Percentiles rank a stretch among this genome's conserved stretches.
Evolutionary conservation across 768 basidiomycete genomes (phyloP).

Genomic region (Agrocybe pediades): DNA sequence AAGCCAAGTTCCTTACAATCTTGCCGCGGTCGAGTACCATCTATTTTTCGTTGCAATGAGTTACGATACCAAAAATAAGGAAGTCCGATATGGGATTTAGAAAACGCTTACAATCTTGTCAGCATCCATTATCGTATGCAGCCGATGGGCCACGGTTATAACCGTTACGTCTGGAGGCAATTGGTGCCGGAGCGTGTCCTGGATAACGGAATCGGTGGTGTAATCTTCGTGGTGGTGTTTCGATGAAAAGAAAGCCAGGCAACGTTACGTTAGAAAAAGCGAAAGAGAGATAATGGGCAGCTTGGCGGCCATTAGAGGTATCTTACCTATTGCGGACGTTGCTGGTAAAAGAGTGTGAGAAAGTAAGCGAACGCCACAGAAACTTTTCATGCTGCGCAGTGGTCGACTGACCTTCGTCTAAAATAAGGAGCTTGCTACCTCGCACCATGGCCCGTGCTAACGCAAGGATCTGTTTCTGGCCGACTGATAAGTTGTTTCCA

Average conservation of each 20-base stretch:
- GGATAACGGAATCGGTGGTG: conserved; percentile 68
- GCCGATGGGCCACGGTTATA: conserved; percentile 69
- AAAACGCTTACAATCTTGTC: conserved; percentile 43
- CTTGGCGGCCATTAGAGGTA: neutral
- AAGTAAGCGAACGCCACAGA: conserved; percentile 8
- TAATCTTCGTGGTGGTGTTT: conserved; percentile 37
- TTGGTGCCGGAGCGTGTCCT: conserved; percentile 66
- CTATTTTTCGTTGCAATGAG: conserved; percentile 26
- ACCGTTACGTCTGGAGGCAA: conserved; percentile 60
- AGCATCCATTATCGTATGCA: conserved; percentile 70
- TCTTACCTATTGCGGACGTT: conserved; percentile 48
- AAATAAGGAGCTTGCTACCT: conserved; percentile 58
- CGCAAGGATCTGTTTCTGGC: conserved; percentile 72
- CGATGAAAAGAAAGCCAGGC: conserved; percentile 1
- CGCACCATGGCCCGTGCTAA: conserved; percentile 64
- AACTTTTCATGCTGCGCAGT: neutral
- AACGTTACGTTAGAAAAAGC: neutral
- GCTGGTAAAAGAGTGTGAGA: conserved; percentile 21
- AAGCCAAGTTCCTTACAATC: conserved; percentile 33
- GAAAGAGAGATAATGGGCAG: neutral
- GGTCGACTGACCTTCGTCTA: conserved; percentile 54
- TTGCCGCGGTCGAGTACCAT: conserved; percentile 60
- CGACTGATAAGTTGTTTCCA: conserved; percentile 73
- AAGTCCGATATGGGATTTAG: neutral
- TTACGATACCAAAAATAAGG: conserved; percentile 16